phyloP scores from a whole-genome alignment of 495 filamentous ascomycete species.

The Neurospora sp. region DNA sequence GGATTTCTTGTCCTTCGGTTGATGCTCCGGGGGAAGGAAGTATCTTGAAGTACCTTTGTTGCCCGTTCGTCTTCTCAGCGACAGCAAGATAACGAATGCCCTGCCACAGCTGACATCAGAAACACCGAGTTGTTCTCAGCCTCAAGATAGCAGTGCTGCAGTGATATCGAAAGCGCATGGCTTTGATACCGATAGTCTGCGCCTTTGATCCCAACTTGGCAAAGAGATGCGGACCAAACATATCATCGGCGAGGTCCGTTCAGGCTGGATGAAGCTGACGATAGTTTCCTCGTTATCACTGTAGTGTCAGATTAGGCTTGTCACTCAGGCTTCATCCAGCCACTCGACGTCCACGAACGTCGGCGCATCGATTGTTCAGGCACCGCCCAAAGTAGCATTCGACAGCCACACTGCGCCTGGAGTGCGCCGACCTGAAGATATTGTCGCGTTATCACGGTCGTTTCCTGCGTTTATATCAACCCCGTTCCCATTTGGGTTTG shows the following conservation, averaged over 20 bases:
- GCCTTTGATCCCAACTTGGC: not conserved
- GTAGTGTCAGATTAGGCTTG: not conserved
- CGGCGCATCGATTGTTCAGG: not conserved
- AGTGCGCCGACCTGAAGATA: not conserved
- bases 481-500: not conserved
- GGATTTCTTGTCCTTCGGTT: not conserved
- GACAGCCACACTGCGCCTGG: not conserved
- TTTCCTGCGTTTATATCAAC: not conserved
- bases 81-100: not conserved
- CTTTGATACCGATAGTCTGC: not conserved
- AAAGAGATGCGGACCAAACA: not conserved
- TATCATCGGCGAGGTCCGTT: not conserved
- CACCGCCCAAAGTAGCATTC: not conserved
- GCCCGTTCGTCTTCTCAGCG: not conserved
- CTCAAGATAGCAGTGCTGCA: not conserved
- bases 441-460: not conserved
- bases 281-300: not conserved
- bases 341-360: not conserved
- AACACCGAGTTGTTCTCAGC: not conserved
- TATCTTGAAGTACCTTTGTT: not conserved
- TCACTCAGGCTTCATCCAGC: not conserved
- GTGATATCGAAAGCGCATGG: not conserved
- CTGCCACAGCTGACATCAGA: not conserved
- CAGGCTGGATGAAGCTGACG: not conserved
- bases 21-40: not conserved